Conservation (phyloP, 1,139 yeast species). For the Taiozyma sp. region DNA sequence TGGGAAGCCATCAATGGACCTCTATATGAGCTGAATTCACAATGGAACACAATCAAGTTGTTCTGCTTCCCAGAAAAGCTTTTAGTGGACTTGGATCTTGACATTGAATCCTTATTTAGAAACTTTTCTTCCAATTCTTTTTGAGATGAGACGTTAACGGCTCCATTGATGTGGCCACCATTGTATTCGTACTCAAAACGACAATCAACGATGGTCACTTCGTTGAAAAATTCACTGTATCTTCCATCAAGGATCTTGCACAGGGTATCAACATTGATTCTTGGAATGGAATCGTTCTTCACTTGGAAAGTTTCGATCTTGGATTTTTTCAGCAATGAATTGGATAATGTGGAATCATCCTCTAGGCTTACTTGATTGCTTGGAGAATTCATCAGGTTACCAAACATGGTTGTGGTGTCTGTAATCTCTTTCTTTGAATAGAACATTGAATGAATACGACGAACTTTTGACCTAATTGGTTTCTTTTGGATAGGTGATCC, state of each 20-base stretch:
- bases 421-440: constrained; percentile 40
- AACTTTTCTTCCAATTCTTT: constrained; percentile 57
- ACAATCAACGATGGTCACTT: constrained; percentile 71
- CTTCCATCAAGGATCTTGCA: constrained; percentile 57
- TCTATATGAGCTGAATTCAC: constrained; percentile 89
- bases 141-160: constrained; percentile 72
- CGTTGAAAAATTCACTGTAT: constrained; percentile 51
- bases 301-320: constrained; percentile 42
- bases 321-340: constrained; percentile 33
- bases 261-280: constrained; percentile 66
- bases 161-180: constrained; percentile 90
- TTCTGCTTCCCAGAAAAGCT: constrained; percentile 26
- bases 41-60: constrained; percentile 73
- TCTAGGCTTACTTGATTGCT: constrained; percentile 13
- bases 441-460: constrained; percentile 67
- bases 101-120: constrained; percentile 20
- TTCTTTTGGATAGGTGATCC: constrained; percentile 29
- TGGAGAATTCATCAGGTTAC: constrained; percentile 19
- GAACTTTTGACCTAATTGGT: constrained; percentile 32
- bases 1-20: constrained; percentile 93
- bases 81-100: constrained; percentile 9
- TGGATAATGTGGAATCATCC: constrained; percentile 12
- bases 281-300: constrained; percentile 60
- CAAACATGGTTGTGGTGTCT: constrained; percentile 24
- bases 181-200: constrained; percentile 86